phyloP scores from a whole-genome alignment of 106 monocot genomes.

The Dendrobium huoshanense region DNA sequence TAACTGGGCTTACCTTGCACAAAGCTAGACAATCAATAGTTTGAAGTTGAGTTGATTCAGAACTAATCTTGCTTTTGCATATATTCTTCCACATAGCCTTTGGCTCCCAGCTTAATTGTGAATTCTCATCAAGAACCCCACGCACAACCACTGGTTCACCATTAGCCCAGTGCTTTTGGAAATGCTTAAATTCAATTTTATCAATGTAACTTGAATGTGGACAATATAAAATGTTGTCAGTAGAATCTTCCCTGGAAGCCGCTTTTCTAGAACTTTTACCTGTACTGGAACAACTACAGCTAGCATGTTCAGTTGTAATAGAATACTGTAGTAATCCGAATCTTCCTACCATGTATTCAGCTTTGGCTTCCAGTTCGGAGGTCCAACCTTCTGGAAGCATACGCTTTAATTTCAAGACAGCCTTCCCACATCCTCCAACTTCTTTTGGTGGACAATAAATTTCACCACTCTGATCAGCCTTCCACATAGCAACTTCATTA shows the following conservation, averaged over 20 bases:
- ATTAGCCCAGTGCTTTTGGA: constrained; percentile 55
- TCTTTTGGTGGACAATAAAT: constrained; percentile 54
- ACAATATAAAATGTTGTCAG: constrained; percentile 61
- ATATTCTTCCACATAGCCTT: constrained; percentile 44
- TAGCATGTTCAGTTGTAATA: neutral
- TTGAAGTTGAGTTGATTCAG: constrained; percentile 20
- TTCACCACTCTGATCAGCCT: constrained; percentile 21
- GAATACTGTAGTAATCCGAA: neutral
- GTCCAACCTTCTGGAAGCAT: constrained; percentile 29
- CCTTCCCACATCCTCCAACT: constrained; percentile 55
- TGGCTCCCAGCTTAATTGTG: constrained; percentile 68
- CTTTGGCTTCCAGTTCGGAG: constrained; percentile 21
- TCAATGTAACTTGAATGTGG: constrained; percentile 30
- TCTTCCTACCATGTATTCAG: constrained; percentile 18
- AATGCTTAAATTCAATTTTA: constrained; percentile 35
- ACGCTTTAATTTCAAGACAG: constrained; percentile 36
- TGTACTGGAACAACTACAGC: constrained; percentile 20
- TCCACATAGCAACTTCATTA: constrained; percentile 24
- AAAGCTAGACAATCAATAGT: constrained; percentile 66
- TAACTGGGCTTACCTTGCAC: constrained; percentile 45
- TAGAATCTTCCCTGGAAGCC: constrained; percentile 38
- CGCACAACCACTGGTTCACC: constrained; percentile 73
- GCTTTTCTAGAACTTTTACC: constrained; percentile 43
- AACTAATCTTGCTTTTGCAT: constrained; percentile 15
- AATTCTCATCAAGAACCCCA: constrained; percentile 34